Evolutionary conservation across 805 yeast species (phyloP), one percentile per base, ranked within the genome.

Genomic region (Kuraishia ogatae): DNA sequence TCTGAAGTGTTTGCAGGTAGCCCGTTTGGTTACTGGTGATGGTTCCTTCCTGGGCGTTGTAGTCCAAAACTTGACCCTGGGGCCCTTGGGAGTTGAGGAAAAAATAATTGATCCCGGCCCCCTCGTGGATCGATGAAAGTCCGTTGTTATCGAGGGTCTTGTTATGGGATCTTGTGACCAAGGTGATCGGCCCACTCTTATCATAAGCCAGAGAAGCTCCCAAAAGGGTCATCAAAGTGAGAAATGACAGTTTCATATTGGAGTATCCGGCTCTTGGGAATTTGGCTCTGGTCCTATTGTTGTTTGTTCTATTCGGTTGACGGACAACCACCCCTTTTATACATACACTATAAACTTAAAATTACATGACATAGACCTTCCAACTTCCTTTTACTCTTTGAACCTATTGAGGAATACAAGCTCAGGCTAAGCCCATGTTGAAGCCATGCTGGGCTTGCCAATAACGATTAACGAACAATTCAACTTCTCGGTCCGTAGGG

Each of bases 91-190:
- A 22, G 24, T 28, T 28, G 23, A 71, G 58, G 65, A 71, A 68
- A 29, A 72, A 59, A 62, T 74, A 77, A 65, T 70, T 64, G 55
- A 74, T 63, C 53, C 73, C 80, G 52, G 80, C 80, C 60, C 80
- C 80, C 60, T 71, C 77, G 60, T 75, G 81, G 48, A 56, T 56
- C 35, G 66, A 56, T 51, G 61, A 56, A 46, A 74, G 57, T 50
- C 67, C 70, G 21, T 63, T 55, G 47, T 70, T 71, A 56, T 71
- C 57, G 54, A 74, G 53, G 6, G 54, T 57, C 4, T 62, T 26
- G 56, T 67, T 54, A 49, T 60, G 62, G 35, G 76, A 70, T 39
- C 61, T 59, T 50, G 61, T 11, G 7, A 35, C 13, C 43, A 35
- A 15, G 13, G 43, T 35, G 43, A 35, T 35, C 35, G 35, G 35